A percentile compares a stretch with the other conserved stretches of the same genome.
Conservation (phyloP, 805 yeast species). For the Yamadazyma tumulicola region DNA sequence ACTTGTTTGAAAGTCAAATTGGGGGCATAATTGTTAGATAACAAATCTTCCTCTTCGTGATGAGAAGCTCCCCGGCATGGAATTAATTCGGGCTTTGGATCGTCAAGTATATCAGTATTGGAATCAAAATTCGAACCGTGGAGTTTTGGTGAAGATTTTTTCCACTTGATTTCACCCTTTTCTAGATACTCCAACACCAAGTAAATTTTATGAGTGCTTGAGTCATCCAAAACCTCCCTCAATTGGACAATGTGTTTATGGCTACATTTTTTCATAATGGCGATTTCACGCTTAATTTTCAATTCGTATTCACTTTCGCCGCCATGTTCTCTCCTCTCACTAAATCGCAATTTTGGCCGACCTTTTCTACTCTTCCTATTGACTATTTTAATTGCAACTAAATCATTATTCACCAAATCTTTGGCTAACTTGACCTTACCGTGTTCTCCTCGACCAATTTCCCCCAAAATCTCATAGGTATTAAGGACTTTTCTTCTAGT, state of each 20-base stretch:
- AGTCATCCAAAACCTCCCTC: slow-evolving; percentile 77
- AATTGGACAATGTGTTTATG: slow-evolving; percentile 40
- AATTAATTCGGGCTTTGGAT: slow-evolving; percentile 33
- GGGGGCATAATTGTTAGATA: slow-evolving; percentile 44
- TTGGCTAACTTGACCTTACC: slow-evolving; percentile 95
- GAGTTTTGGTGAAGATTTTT: slow-evolving; percentile 14
- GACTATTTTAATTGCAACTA: slow-evolving; percentile 92
- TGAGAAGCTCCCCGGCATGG: slow-evolving; percentile 28
- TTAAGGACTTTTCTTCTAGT: slow-evolving; percentile 78
- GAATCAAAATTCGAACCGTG: slow-evolving; percentile 1
- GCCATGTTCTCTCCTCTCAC: slow-evolving; percentile 19
- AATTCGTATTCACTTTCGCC: slow-evolving; percentile 29
- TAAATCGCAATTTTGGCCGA: slow-evolving; percentile 25
- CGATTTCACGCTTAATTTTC: slow-evolving; percentile 40
- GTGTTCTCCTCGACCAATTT: slow-evolving; percentile 95
- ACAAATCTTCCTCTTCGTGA: slow-evolving; percentile 11
- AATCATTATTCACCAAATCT: slow-evolving; percentile 57
- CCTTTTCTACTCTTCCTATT: slow-evolving; percentile 55
- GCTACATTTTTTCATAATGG: slow-evolving; percentile 46
- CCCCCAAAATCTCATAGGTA: slow-evolving; percentile 82
- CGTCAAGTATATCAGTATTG: too few relatives aligned
- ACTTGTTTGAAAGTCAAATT: slow-evolving; percentile 63
- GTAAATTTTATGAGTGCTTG: slow-evolving; percentile 77
- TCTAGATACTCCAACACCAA: slow-evolving; percentile 86
- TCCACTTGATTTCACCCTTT: slow-evolving; percentile 89